Conservation (phyloP, 2,329 filamentous ascomycete species). For the Trichoderma pleuroti region DNA sequence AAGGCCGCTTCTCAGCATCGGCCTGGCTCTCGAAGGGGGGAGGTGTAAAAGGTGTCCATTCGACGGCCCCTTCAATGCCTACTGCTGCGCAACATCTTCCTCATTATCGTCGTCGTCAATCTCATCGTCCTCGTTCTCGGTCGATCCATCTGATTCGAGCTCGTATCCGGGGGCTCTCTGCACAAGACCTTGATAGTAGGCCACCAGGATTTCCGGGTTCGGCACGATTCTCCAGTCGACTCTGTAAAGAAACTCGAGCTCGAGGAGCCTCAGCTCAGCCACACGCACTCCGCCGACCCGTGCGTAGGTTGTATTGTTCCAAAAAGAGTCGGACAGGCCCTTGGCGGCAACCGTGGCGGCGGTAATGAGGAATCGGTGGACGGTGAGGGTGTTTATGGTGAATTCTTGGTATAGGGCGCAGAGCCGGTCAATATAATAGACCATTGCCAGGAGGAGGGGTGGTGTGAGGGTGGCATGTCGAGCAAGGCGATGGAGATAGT, state of each 20-base stretch:
- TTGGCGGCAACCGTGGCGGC: conserved; percentile 95
- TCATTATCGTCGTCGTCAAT: conserved; percentile 26
- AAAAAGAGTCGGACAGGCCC: conserved; percentile 92
- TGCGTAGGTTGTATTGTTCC: conserved; percentile 97
- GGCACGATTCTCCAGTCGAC: conserved; percentile 98
- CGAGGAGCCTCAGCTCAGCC: conserved; percentile 82
- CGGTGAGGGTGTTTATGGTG: conserved; percentile 92
- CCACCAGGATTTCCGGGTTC: conserved; percentile 85
- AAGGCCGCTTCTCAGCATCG: neutral
- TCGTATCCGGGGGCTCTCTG: conserved; percentile 58
- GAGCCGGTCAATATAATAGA: conserved; percentile 95
- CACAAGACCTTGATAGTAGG: conserved; percentile 88
- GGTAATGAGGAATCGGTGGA: conserved; percentile 95
- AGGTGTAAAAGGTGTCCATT: neutral
- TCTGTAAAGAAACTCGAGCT: conserved; percentile 87
- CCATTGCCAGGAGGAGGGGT: conserved; percentile 94
- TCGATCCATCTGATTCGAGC: conserved; percentile 42
- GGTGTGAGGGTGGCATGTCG: conserved; percentile 91
- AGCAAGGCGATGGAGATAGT: conserved; percentile 89
- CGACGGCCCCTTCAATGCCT: neutral
- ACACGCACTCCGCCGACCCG: conserved; percentile 89
- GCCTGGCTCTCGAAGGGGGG: neutral
- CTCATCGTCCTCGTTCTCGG: conserved; percentile 35
- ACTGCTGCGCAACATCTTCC: conserved; percentile 19
- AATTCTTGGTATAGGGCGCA: conserved; percentile 92